Evolutionary conservation across 208 protist genomes (phyloP).

Genomic region (Trichomonas vaginalis): DNA sequence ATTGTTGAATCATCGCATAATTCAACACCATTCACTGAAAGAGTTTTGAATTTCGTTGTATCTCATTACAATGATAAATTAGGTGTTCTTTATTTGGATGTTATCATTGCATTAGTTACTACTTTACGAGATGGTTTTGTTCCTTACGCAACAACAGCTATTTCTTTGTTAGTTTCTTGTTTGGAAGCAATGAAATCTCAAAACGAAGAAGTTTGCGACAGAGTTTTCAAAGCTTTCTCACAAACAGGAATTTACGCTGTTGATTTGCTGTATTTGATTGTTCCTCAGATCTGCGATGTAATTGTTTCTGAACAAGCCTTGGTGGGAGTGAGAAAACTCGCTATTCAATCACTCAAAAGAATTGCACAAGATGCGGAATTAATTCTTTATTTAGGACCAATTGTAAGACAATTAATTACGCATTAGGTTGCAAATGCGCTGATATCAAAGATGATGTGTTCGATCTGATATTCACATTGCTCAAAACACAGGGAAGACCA

Average conservation of each 20-base stretch:
- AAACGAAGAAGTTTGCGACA: not conserved
- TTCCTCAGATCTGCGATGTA: slow-evolving; percentile 10
- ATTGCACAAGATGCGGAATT: not conserved
- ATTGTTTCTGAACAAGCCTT: not conserved
- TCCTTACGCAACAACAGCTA: not conserved
- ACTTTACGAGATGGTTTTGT: not conserved
- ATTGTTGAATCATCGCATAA: not conserved
- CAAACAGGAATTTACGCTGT: not conserved
- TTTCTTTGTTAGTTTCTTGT: not conserved
- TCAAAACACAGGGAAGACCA: not conserved
- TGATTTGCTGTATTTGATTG: slow-evolving; percentile 11
- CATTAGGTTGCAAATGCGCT: not conserved
- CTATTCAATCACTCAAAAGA: not conserved
- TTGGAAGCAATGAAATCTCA: not conserved
- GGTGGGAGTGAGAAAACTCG: not conserved
- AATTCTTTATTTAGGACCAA: not conserved
- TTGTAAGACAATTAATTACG: not conserved
- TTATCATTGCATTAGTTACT: not conserved
- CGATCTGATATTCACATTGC: not conserved
- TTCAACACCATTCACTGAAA: not conserved
- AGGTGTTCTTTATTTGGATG: not conserved
- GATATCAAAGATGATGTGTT: not conserved
- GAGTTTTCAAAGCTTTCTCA: not conserved
- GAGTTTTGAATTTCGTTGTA: not conserved
- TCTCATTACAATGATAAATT: not conserved